Evolutionary conservation across 805 yeast species (phyloP), one percentile per base, ranked within the genome.

Genomic region (Ogataea pini): DNA sequence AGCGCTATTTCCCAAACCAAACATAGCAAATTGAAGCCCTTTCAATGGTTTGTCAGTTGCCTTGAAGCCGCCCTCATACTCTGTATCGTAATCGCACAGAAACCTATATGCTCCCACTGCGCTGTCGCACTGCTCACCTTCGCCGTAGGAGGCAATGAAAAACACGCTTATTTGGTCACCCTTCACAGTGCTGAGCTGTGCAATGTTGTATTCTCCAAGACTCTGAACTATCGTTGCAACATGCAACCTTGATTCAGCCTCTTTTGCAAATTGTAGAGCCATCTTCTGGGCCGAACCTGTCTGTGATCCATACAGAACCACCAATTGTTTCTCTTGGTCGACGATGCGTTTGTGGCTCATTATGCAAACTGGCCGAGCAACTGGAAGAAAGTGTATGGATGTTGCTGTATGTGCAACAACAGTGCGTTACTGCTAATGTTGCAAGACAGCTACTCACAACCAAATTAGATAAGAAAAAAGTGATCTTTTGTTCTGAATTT

Each of bases 71-170:
- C 27, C 27, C 27, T 5, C 31, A 14, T 28, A 28, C 31, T 24
- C 27, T 78, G 22, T 75, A 28, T 14, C n/a, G 18, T 16, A 36
- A 12, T 42, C 49, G 25, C 25, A 13, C 34, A 60, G 74, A 61
- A 67, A 76, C 42, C 80, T 81, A 62, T 77, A 83, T 61, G 90
- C 85, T 17, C 77, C 78, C 24, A 79, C 75, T 3, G 96, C 92
- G 59, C 88, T 87, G 64, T 91, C 97, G 25, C 98, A 91, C 55
- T 95, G 96, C 64, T 92, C 98, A 61, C 98, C 98, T 68, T 92
- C 97, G 52, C 98, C 98, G 61, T 91, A 90, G 7, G 97, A 86
- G 22, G 97, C 89, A 63, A 92, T 72, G 60, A 91, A 77, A 60
- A 91, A 83, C 44, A 76, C 67, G 24, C 69, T 64, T 2, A 58